Evolutionary conservation across 805 yeast genomes (phyloP).

Genomic region (Yarrowia alimentaria): DNA sequence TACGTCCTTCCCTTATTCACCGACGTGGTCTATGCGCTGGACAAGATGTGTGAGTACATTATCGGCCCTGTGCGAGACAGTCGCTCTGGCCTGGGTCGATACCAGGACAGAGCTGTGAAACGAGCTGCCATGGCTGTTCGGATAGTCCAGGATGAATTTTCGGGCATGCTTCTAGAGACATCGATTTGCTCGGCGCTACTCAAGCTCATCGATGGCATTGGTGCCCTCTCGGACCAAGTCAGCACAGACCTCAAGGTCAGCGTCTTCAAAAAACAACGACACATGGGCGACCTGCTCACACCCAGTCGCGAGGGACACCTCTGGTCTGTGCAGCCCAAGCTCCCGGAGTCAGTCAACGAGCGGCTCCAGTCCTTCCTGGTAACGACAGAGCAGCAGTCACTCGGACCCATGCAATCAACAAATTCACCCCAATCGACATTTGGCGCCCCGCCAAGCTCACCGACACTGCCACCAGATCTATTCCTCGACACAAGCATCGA

Average conservation of each 20-base stretch:
- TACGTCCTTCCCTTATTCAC: slow-evolving; percentile 56
- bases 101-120: slow-evolving; percentile 45
- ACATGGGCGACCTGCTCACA: slow-evolving; percentile 43
- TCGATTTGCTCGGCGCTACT: slow-evolving; percentile 58
- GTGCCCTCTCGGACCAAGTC: slow-evolving; percentile 50
- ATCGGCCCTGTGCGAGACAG: slow-evolving; percentile 37
- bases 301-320: slow-evolving; percentile 33
- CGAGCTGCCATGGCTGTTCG: slow-evolving; percentile 56
- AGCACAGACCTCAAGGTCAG: slow-evolving; percentile 53
- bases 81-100: slow-evolving; percentile 28
- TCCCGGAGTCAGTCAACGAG: slow-evolving; percentile 32
- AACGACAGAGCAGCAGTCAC: not conserved
- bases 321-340: slow-evolving; percentile 34
- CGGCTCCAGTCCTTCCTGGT: slow-evolving; percentile 32
- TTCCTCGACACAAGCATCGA: slow-evolving; percentile 58
- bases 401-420: slow-evolving; percentile 18
- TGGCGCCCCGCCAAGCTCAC: slow-evolving; percentile 35
- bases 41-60: slow-evolving; percentile 45
- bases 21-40: slow-evolving; percentile 47
- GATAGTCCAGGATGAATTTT: slow-evolving; percentile 57
- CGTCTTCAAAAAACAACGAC: slow-evolving; percentile 52
- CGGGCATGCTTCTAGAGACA: slow-evolving; percentile 68
- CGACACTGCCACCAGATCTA: slow-evolving; percentile 41
- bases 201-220: slow-evolving; percentile 49
- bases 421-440: slow-evolving; percentile 34